Percentiles rank a stretch among this genome's conserved stretches.
Evolutionary conservation across 1,139 yeast genomes (phyloP).

Genomic region (Magnusiomyces magnusii): DNA sequence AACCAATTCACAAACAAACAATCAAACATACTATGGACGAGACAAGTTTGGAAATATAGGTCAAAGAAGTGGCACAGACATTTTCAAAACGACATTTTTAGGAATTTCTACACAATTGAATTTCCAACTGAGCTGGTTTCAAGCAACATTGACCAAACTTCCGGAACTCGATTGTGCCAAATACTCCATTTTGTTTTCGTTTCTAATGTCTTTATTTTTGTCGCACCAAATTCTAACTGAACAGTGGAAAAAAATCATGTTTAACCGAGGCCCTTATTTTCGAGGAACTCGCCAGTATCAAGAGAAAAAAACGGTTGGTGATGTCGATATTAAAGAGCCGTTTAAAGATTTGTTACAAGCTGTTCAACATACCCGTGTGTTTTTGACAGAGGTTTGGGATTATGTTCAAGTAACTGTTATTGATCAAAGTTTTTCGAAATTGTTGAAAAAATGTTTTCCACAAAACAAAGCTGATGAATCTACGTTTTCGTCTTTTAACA

Average conservation of each 20-base stretch:
- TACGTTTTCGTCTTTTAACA: too few species aligned
- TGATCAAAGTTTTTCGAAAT: conserved; percentile 7
- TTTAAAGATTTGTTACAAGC: not conserved
- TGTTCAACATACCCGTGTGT: conserved; percentile 1
- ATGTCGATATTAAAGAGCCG: not conserved
- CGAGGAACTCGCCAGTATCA: not conserved
- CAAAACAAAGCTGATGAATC: too few species aligned
- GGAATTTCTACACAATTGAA: not conserved
- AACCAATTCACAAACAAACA: not conserved
- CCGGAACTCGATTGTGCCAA: conserved; percentile 4
- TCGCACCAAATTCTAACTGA: not conserved
- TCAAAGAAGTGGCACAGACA: not conserved
- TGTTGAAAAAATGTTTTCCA: conserved; percentile 3
- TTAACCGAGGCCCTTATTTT: not conserved
- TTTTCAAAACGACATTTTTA: not conserved
- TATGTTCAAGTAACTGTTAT: conserved; percentile 21
- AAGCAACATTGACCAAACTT: not conserved
- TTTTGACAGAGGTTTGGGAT: conserved; percentile 21
- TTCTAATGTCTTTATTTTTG: not conserved
- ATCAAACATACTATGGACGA: not conserved
- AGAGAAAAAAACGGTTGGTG: not conserved
- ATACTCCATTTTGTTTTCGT: conserved; percentile 4
- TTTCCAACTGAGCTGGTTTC: conserved; percentile 3
- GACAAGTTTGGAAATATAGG: not conserved
- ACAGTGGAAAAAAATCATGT: not conserved